Percentiles rank a stretch among this genome's conserved stretches.
These are phyloP conservation scores for Colletotrichum tamarilloi DNA, from an alignment of 2,329 filamentous ascomycete genomes.

Conservation along the genomic window DNA sequence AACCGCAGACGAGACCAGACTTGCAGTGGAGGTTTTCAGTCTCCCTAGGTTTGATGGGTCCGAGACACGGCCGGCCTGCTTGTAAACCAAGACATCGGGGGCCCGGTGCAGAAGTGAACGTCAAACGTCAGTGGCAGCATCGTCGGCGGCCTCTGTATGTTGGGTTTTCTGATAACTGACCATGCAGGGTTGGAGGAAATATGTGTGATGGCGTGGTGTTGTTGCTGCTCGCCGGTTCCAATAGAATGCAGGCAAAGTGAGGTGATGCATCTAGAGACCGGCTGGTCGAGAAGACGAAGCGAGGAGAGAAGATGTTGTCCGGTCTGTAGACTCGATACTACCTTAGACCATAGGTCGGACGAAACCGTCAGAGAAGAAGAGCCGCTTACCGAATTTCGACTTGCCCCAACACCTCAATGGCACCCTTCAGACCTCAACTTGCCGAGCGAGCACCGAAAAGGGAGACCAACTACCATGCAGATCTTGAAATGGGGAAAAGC, in stretches of 20 bases:
- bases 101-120: conserved; percentile 18
- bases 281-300: neutral
- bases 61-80: conserved; percentile 9
- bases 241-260: neutral
- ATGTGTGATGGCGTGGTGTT: neutral
- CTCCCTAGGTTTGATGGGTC: conserved; percentile 14
- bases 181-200: neutral
- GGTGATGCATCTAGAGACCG: neutral
- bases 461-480: neutral
- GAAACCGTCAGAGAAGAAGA: neutral
- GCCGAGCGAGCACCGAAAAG: neutral
- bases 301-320: neutral
- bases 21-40: neutral
- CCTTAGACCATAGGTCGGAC: neutral
- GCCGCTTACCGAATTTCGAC: neutral
- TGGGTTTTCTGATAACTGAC: neutral
- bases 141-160: neutral
- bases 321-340: neutral
- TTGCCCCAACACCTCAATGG: neutral
- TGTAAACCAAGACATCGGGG: conserved; percentile 3
- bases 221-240: neutral
- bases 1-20: neutral
- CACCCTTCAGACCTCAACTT: neutral
- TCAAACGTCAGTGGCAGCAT: conserved; percentile 21
- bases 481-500: neutral